Evolutionary conservation across 306 rosid genomes (phyloP).

Genomic region (Fragaria vesca): DNA sequence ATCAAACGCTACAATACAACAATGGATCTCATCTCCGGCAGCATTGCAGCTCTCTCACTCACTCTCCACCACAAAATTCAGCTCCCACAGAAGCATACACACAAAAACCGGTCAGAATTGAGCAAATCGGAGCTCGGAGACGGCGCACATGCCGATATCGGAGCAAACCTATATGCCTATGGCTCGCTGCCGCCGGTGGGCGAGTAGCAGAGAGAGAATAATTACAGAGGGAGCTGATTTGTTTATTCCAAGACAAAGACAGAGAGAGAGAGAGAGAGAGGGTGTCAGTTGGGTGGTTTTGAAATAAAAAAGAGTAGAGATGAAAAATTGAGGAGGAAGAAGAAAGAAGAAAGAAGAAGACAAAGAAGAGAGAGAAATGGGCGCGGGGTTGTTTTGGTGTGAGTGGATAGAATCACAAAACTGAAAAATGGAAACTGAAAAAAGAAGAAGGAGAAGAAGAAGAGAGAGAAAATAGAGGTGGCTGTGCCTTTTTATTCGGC

Average conservation of each 20-base stretch:
- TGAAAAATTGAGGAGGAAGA: not conserved
- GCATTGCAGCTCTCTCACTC: constrained; percentile 23
- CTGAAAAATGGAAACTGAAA: not conserved
- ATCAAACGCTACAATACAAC: not conserved
- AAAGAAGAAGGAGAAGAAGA: not conserved
- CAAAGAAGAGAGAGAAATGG: constrained; percentile 32
- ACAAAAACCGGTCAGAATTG: not conserved
- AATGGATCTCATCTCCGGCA: constrained; percentile 21
- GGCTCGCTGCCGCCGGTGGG: constrained; percentile 49
- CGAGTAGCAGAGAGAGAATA: constrained; percentile 25
- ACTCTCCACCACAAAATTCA: not conserved
- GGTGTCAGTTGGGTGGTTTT: constrained; percentile 47
- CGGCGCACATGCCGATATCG: constrained; percentile 4
- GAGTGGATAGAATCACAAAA: not conserved
- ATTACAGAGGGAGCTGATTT: constrained; percentile 19
- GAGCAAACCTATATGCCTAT: not conserved
- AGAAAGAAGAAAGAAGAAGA: constrained; percentile 12
- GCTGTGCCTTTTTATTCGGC: not conserved
- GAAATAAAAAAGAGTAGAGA: not conserved
- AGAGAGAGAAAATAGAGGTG: not conserved
- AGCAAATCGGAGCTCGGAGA: constrained; percentile 10
- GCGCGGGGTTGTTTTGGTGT: constrained; percentile 29
- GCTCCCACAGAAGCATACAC: not conserved
- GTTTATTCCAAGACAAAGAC: constrained; percentile 8
- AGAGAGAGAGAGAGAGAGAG: constrained; percentile 19